Evolutionary conservation across 176 grass and related monocot species (phyloP).

Genomic region (Hsuehochloa calcarea): DNA sequence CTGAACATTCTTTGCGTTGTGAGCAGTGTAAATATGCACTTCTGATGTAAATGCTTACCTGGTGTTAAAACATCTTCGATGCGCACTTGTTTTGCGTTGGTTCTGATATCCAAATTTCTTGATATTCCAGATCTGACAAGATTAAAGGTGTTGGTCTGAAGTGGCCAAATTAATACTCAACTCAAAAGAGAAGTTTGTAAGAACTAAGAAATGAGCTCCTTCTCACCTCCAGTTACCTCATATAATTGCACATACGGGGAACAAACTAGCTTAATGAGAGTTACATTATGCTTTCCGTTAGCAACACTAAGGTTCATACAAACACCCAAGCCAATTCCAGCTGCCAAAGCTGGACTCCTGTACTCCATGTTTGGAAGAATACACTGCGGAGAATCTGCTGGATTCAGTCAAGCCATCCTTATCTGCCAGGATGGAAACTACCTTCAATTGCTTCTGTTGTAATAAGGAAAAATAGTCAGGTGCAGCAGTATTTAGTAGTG

Average conservation of each 20-base stretch:
- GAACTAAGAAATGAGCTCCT: neutral
- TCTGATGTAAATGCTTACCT: conserved; percentile 35
- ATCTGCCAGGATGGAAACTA: neutral
- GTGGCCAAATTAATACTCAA: neutral
- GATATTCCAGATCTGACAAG: neutral
- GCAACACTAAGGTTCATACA: neutral
- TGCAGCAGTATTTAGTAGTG: conserved; percentile 1
- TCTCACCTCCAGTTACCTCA: neutral
- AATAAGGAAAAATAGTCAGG: neutral
- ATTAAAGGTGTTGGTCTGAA: neutral
- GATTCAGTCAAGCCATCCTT: neutral
- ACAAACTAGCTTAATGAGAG: neutral
- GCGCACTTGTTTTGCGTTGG: neutral
- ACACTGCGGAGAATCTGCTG: neutral
- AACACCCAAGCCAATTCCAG: neutral
- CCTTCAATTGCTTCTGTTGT: neutral
- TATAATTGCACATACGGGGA: neutral
- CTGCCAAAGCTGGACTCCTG: neutral
- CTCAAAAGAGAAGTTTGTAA: neutral
- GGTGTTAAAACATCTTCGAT: conserved; percentile 21
- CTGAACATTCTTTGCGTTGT: conserved; percentile 44
- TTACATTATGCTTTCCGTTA: neutral
- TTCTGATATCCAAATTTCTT: neutral
- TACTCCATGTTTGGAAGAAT: neutral
- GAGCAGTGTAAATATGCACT: conserved; percentile 43